Conservation (phyloP, 331 rosid genomes). For the Spiraea crenata region DNA sequence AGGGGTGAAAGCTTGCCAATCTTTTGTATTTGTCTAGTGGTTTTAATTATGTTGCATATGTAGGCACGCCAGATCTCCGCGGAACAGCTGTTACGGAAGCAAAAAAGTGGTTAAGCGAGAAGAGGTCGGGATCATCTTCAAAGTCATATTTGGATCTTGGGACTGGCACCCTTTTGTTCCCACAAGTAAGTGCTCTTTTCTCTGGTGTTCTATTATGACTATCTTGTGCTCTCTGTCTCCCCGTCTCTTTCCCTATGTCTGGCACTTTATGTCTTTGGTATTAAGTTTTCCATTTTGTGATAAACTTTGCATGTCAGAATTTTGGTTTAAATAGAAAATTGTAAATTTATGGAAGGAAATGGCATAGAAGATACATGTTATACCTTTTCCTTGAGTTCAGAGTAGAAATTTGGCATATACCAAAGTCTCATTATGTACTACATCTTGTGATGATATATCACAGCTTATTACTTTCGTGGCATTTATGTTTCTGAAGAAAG, state of each 20-base stretch:
- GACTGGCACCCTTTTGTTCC: constrained; percentile 32
- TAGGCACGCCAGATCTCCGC: constrained; percentile 48
- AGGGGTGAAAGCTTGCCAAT: background rate
- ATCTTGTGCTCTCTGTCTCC: background rate
- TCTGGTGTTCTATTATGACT: constrained; percentile 1
- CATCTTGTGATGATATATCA: background rate
- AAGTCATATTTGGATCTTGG: constrained; percentile 51
- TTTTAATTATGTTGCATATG: constrained; percentile 36
- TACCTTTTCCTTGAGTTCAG: background rate
- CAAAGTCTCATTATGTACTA: background rate
- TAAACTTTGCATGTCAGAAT: background rate
- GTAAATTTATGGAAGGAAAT: background rate
- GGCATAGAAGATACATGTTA: background rate
- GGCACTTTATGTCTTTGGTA: background rate
- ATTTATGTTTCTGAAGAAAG: background rate
- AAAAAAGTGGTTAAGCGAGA: constrained; percentile 74
- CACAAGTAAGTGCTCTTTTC: constrained; percentile 49
- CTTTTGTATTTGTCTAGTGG: constrained; percentile 17
- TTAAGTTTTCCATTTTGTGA: background rate
- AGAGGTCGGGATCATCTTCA: constrained; percentile 59
- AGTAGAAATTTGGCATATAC: background rate
- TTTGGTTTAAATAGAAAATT: background rate
- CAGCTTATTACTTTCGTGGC: background rate
- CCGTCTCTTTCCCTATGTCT: background rate
- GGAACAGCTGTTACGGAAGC: constrained; percentile 83